Conservation (phyloP, 1,139 yeast species). For the Debaryomycetaceae sp. region DNA sequence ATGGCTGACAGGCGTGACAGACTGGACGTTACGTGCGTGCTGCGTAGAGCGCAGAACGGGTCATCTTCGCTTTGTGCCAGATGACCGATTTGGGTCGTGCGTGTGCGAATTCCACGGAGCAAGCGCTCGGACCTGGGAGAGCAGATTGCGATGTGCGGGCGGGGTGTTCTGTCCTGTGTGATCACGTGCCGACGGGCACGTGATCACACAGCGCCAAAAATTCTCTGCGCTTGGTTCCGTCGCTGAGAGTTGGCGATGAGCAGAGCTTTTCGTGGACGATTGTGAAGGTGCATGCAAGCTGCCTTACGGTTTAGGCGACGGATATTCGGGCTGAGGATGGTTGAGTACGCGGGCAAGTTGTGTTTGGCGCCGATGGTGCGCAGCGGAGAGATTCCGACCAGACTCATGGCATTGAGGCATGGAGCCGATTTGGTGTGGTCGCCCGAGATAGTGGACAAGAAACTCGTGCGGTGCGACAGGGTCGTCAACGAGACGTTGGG, state of each 20-base stretch:
- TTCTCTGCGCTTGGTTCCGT: no score
- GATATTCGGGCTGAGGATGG: constrained; percentile 7
- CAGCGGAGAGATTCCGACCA: constrained; percentile 88
- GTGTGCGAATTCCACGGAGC: no score
- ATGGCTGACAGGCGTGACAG: background rate
- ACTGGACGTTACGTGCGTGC: background rate
- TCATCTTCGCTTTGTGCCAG: background rate
- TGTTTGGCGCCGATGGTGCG: constrained; percentile 97
- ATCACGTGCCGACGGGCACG: no score
- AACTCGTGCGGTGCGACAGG: constrained; percentile 67
- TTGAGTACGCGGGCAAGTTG: constrained; percentile 52
- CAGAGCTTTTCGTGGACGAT: no score
- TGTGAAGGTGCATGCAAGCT: no score
- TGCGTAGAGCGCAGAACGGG: background rate
- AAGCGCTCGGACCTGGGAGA: no score
- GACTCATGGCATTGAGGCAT: constrained; percentile 70
- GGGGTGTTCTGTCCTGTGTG: no score
- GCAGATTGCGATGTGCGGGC: no score
- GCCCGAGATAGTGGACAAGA: constrained; percentile 90
- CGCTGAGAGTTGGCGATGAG: no score
- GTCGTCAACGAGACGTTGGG: constrained; percentile 50
- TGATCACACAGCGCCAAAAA: no score
- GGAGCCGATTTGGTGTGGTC: constrained; percentile 97
- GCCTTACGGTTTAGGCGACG: background rate
- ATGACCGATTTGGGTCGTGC: no score